Conservation (phyloP, 345 rosid genomes). For the Sisymbrium irio region DNA sequence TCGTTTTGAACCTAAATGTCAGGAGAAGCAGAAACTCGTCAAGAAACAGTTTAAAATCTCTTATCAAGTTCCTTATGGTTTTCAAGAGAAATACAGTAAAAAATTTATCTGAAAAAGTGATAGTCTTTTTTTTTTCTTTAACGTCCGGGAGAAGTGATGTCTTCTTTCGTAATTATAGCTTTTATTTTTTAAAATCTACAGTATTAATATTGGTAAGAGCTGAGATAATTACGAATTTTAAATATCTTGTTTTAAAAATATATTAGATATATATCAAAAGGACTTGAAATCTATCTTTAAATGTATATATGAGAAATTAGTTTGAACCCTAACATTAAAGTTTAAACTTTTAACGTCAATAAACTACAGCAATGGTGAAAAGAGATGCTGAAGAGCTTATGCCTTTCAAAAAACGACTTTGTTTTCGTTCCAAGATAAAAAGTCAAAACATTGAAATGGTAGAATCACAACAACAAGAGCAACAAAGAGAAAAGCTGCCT, state of each 20-base stretch:
- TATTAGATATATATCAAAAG: background rate
- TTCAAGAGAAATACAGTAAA: background rate
- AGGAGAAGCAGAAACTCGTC: background rate
- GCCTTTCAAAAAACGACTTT: background rate
- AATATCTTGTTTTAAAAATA: background rate
- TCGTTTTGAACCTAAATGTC: background rate
- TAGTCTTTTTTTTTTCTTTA: too few species aligned
- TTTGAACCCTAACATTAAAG: background rate
- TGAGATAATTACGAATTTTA: background rate
- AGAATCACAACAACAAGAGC: background rate
- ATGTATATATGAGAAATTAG: too few species aligned
- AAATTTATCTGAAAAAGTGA: too few species aligned
- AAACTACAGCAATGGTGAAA: background rate
- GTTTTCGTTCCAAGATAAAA: background rate
- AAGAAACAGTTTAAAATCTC: conserved; percentile 5
- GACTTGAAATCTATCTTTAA: too few species aligned
- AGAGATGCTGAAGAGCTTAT: background rate
- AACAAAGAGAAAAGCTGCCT: background rate
- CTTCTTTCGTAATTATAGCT: background rate
- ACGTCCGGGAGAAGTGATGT: background rate
- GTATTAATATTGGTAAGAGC: too few species aligned
- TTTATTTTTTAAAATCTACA: background rate
- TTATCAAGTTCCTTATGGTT: background rate
- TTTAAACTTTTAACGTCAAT: background rate
- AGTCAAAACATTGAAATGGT: background rate